Base-by-base conservation (phyloP, 768 basidiomycete species). In the Rhodocollybia butyracea region DNA sequence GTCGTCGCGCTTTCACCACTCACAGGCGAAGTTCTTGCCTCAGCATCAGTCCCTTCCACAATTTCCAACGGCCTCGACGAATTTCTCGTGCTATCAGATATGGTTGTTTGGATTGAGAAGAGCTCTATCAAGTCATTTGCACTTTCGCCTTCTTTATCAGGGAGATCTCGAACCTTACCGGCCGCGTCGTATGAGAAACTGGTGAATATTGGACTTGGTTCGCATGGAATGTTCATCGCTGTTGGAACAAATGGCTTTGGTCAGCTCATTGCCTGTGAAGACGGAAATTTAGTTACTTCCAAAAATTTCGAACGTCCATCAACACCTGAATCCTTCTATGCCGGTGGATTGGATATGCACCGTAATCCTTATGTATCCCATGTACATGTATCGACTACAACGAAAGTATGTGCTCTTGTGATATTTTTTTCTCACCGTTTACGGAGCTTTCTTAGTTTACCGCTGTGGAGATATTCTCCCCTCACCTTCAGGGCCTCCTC, bases 271-370 rank as follows among this genome's bases (percentile, higher is more conserved):
- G 72, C 73, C 57, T 70, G 85, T 6, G 71, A 73, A 5, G 78
- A 78, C 2, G 77, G 73, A 3, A 56, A 71, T 32, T 63, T 64
- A 53, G 68, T 76, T 59, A 66, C 67, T 12, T 63, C 81, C 34
- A 83, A 81, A 74, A 76, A 83, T 48, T 89, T 86, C 64, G 70
- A 76, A 6, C 74, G 79, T 34, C 78, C 80, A 38, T 84, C 87
- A 59, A 68, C 76, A 13, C 65, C 82, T 0, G 70, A 73, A 17
- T 80, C 85, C 0, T 64, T 81, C 1, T 94, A 82, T 62, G 68
- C 81, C 5, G 88, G 88, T 26, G 81, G 76, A 5, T 41, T 81
- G 3, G 78, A 82, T 60, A 70, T 69, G 21, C 65, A 76, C 12
- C 84, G 82, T 2, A 66, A 71, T 3, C 73, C 82, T 1, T 82